phyloP scores from a whole-genome alignment of 2,329 filamentous ascomycete species.

The Teratosphaeria pseudoeucalypti region DNA sequence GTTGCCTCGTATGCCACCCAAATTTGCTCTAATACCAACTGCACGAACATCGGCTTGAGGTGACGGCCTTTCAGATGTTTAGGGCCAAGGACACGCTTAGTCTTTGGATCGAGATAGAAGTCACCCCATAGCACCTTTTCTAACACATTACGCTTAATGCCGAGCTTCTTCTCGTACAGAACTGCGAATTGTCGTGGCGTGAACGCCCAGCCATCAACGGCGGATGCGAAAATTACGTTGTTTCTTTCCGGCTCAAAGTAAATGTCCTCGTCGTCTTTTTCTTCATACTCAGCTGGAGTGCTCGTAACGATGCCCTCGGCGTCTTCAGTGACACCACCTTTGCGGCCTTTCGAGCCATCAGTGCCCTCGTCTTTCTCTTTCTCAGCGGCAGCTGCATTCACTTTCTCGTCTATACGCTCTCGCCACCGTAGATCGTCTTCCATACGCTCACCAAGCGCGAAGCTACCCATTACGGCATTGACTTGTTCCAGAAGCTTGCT shows the following conservation, averaged over 20 bases:
- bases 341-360: slow-evolving; percentile 27
- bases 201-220: slow-evolving; percentile 98
- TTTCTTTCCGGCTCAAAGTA: slow-evolving; percentile 98
- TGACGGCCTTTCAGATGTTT: slow-evolving; percentile 89
- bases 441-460: slow-evolving; percentile 97
- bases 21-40: slow-evolving; percentile 86
- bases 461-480: slow-evolving; percentile 92
- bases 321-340: slow-evolving; percentile 44
- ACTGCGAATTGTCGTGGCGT: slow-evolving; percentile 88
- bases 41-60: slow-evolving; percentile 94
- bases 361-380: slow-evolving; percentile 17
- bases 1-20: slow-evolving; percentile 95
- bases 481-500: slow-evolving; percentile 88
- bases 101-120: slow-evolving; percentile 93
- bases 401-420: slow-evolving; percentile 78
- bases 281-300: slow-evolving; percentile 59
- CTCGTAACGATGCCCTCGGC: slow-evolving; percentile 41
- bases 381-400: slow-evolving; percentile 52
- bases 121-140: slow-evolving; percentile 96
- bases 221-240: slow-evolving; percentile 97
- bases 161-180: slow-evolving; percentile 92
- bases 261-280: slow-evolving; percentile 88
- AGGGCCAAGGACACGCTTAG: slow-evolving; percentile 77
- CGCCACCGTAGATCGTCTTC: slow-evolving; percentile 96
- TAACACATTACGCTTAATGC: slow-evolving; percentile 76